Evolutionary conservation across 257 asterid genomes (phyloP), one percentile per base, ranked within the genome.

Genomic region (Primulina eburnea): DNA sequence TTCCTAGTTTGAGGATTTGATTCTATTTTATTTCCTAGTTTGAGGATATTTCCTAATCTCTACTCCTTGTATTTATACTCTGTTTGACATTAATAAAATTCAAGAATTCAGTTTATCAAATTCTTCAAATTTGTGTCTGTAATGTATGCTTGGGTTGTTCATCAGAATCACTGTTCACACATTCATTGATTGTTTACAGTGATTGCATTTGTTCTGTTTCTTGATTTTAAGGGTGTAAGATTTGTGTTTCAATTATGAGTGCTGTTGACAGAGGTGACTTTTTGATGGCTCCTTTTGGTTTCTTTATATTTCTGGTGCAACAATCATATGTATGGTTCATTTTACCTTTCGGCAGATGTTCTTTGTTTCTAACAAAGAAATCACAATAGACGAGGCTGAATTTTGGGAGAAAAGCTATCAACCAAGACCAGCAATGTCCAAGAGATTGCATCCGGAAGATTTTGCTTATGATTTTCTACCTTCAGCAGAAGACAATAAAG

Each of bases 371-470:
- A 93, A 93, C 79, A 84, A 81, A 81, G 78, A 50, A 71, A 84
- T 90, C 77, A 77, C 92, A 30, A 89, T 93, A 77, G 90, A 88
- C 43, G 92, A 89, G 79, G 86, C 95, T 75, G 99, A 90, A 75
- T 93, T 90, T 79, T 93, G 99, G 99, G 99, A 89, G 86, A 88
- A 88, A 82, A 91, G 99, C 90, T 91, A 87, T 78, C 82, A 80
- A 78, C 89, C 75, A 26, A 85, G 96, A 78, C 77, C 83, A 59
- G 72, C 84, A 71, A 76, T 76, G 72, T 68, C 77, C 62, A 78
- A 73, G 60, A 87, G 83, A 65, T 71, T 74, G 33, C 53, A 55
- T 9, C 71, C 72, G 65, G 29, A 70, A 38, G 81, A 71, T 67
- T 67, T 82, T 67, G 56, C 80, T n/a, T 43, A 82, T 69, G 83